Conservation (phyloP, 164 flowering plant genomes). For the Stephania yunnanensis region DNA sequence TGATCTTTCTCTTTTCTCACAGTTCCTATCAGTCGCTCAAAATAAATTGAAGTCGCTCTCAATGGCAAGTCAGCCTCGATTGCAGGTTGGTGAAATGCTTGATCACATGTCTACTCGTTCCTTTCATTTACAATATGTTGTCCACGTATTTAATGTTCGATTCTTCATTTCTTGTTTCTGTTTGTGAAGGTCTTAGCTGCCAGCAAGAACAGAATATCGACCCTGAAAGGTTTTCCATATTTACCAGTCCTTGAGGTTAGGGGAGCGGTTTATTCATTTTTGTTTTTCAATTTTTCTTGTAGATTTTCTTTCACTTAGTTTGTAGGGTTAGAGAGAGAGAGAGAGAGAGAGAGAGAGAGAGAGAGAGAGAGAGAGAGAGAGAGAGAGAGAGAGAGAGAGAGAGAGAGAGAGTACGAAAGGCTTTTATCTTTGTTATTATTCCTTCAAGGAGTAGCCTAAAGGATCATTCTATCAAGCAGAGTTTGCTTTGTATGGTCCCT, state of each 20-base stretch:
- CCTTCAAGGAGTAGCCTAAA: not conserved
- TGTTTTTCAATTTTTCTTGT: not conserved
- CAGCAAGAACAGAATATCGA: constrained; percentile 92
- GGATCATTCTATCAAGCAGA: not conserved
- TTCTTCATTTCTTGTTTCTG: constrained; percentile 8
- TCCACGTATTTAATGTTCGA: not conserved
- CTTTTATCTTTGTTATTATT: too few relatives aligned
- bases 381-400: too few relatives aligned
- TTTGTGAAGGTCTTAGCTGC: constrained; percentile 89
- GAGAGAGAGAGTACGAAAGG: too few relatives aligned
- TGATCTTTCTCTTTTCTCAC: not conserved
- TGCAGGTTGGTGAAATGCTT: constrained; percentile 52
- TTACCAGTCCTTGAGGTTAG: constrained; percentile 93
- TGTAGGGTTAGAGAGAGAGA: too few relatives aligned
- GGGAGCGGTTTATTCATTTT: constrained; percentile 9
- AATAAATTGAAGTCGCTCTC: constrained; percentile 88
- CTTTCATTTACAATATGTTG: not conserved
- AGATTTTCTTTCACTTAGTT: not conserved
- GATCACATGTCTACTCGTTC: not conserved
- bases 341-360: too few relatives aligned
- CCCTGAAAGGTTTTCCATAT: constrained; percentile 87
- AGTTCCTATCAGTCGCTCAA: constrained; percentile 99
- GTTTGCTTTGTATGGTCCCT: not conserved
- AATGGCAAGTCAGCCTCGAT: constrained; percentile 97
- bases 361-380: too few relatives aligned